These are phyloP conservation scores for Solanum pimpinellifolium DNA, from an alignment of 257 asterid genomes.

Conservation along the genomic window DNA sequence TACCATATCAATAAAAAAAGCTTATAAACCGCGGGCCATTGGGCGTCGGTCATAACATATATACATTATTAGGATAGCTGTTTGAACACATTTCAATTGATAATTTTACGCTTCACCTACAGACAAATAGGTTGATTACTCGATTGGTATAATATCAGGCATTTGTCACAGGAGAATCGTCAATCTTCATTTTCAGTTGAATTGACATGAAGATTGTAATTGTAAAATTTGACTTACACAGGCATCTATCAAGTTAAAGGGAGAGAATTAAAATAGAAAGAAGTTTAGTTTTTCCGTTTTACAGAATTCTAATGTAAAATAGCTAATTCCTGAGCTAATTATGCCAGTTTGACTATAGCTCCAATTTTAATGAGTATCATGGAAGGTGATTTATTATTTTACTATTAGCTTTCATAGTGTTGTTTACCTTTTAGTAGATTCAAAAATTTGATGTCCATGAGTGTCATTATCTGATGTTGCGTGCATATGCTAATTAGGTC, in stretches of 20 bases:
- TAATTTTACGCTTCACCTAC: neutral
- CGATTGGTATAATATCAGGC: neutral
- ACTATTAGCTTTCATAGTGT: neutral
- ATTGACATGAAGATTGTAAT: neutral
- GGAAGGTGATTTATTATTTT: neutral
- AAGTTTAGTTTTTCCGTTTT: neutral
- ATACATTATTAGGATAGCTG: neutral
- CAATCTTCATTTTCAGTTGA: neutral
- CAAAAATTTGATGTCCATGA: neutral
- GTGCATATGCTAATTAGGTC: constrained; percentile 26
- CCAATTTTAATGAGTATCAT: neutral
- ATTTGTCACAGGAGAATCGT: neutral
- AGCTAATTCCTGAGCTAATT: neutral
- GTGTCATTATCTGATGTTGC: neutral
- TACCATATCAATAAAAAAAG: neutral
- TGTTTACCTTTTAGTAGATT: neutral
- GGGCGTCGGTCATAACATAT: neutral
- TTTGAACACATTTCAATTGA: neutral
- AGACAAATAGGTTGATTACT: neutral
- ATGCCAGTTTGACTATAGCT: neutral
- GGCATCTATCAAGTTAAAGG: neutral
- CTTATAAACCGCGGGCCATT: neutral
- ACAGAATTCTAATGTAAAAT: neutral
- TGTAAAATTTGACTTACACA: neutral
- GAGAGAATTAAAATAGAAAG: neutral